Base-by-base conservation (phyloP, 495 filamentous ascomycete genomes). In the Aspergillus bridgeri region DNA sequence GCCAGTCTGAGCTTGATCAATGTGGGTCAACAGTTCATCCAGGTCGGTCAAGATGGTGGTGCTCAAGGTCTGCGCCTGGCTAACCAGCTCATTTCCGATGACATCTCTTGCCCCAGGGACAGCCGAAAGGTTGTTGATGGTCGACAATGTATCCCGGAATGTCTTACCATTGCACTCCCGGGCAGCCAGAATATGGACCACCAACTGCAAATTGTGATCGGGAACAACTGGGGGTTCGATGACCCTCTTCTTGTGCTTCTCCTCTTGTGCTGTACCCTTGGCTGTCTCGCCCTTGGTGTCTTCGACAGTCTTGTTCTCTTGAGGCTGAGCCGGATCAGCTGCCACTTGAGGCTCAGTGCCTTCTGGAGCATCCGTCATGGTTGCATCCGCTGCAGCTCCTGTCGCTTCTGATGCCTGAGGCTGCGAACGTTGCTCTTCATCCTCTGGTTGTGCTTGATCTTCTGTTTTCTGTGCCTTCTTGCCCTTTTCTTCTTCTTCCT, bases 121-220 rank as follows among this genome's bases (percentile, higher is more conserved):
- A 47, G 88, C 86, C 38, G 94, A 96, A 29, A 99, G 85, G 65
- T 98, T 96, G 75, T 96, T 96, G 79, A 99, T 98, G 8, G 94
- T 93, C 18, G 95, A 92, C 47, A 98, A 82, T 0, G 95, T 97
- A 65, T 98, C 93, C 63, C 90, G 87, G 81, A 98, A 98, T 2
- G 92, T 97, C 76, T 96, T 96, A 49, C 89, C 91, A 63, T 88
- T 94, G 74, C 94, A 99, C 69, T 99, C 94, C 25, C 91, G 89
- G 52, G 94, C 92, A 13, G 93, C 89, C 59, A 99, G 86, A 58
- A 99, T 96, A 63, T 95, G 94, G 64, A 97, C 90, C 9, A 99
- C 91, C 43, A 98, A 78, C 65, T 88, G 89, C 60, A 99, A 80
- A 70, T 96, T 96, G 61, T 89, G 80, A 43, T 93, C 90, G 1